Evolutionary conservation across 306 rosid species (phyloP), one percentile per base, ranked within the genome.

Genomic region (Fragaria nilgerrensis): DNA sequence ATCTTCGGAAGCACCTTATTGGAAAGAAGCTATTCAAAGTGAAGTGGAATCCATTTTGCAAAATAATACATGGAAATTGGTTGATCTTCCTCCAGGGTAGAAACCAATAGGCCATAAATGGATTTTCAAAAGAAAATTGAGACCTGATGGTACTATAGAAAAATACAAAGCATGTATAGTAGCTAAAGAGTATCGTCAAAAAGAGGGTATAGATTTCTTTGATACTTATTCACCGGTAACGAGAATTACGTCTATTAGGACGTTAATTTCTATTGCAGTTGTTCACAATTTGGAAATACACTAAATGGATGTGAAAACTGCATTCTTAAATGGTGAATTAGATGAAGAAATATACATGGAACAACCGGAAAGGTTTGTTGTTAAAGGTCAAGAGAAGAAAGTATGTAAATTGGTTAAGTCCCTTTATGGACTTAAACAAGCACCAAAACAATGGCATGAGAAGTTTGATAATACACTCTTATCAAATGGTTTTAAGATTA

Each of bases 331-430:
- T 36, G 45, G 49, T 5, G 44, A 63, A 1, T 34, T 64, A 32
- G n/a, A 64, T 14, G 41, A 64, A 32, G 69, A 64, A 9, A 64
- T 64, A 5, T 64, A 64, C 4, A 64, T 64, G 69, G 69, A 64
- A 15, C 41, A 64, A 32, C 69, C 20, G 0, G 44, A 64, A 29
- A 4, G 22, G 2, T 64, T 64, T 15, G 1, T 64, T 0, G 5
- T 29, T 12, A 5, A 2, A 14, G 43, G 41, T 32, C 9, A 64
- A 64, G 20, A 64, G 15, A 32, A 58, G 1, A 58, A 58, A 3
- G 32, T 58, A 0, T 58, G 64, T 11, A 58, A 10, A 9, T 11
- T 58, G 0, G 44, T 64, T 13, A 64, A 64, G 16, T 64, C 69
- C 0, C 20, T 64, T 0, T 64, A 64, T 34, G 69, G 22, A 5